phyloP scores from a whole-genome alignment of 1,139 yeast genomes.

The Kodamaea fungicola region DNA sequence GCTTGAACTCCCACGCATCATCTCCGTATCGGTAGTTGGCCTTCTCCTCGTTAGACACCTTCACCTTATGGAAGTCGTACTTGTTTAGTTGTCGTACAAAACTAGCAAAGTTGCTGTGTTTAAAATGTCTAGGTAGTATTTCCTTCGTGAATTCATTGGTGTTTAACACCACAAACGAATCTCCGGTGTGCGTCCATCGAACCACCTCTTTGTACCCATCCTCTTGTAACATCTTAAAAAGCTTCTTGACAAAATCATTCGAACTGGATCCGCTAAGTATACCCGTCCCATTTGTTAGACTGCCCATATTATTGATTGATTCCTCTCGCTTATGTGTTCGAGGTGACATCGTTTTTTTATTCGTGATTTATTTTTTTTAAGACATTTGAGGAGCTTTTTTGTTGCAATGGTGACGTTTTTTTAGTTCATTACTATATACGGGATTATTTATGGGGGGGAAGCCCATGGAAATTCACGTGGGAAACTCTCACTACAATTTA shows the following conservation, averaged over 20 bases:
- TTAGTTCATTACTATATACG: too few species aligned
- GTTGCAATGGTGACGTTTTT: too few species aligned
- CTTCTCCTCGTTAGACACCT: constrained; percentile 53
- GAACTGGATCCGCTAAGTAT: constrained; percentile 31
- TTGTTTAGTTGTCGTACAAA: constrained; percentile 93
- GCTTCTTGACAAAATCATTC: constrained; percentile 72
- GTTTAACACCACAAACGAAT: constrained; percentile 83
- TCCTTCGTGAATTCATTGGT: constrained; percentile 55
- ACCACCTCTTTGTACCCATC: constrained; percentile 71
- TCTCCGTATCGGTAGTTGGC: constrained; percentile 62
- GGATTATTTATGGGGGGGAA: too few species aligned
- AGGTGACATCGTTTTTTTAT: not conserved
- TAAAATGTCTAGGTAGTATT: constrained; percentile 60
- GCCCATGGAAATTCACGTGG: too few species aligned
- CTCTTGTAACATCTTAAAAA: constrained; percentile 81
- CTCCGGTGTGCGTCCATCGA: constrained; percentile 80
- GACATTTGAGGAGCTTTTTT: too few species aligned
- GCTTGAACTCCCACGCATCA: constrained; percentile 92
- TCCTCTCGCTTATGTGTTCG: not conserved
- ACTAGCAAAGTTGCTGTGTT: constrained; percentile 90
- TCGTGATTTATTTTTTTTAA: too few species aligned
- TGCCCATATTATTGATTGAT: not conserved
- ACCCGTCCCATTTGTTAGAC: not conserved
- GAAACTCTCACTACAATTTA: too few species aligned
- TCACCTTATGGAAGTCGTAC: constrained; percentile 42